phyloP scores from a whole-genome alignment of 495 filamentous ascomycete genomes.

The Aspergillus sclerotiicarbonarius region DNA sequence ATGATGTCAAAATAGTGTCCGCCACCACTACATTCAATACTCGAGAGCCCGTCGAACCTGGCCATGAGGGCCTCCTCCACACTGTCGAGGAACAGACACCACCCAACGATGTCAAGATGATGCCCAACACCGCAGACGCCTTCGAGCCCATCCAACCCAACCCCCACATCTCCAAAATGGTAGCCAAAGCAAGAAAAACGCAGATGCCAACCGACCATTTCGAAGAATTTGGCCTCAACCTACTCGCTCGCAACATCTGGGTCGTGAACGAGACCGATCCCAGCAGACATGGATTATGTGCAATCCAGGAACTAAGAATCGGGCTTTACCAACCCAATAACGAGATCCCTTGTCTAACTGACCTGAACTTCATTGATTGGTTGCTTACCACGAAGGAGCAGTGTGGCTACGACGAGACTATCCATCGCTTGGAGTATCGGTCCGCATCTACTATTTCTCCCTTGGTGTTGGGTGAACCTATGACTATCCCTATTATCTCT shows the following conservation, averaged over 20 bases:
- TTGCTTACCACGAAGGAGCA: background rate
- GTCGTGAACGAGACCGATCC: background rate
- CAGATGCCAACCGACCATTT: background rate
- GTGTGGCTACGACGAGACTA: background rate
- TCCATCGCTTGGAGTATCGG: background rate
- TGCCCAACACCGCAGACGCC: too few relatives aligned
- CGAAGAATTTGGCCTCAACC: background rate
- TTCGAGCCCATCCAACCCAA: too few relatives aligned
- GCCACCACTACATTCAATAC: background rate
- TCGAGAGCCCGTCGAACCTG: background rate
- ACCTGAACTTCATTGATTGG: background rate
- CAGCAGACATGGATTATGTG: background rate
- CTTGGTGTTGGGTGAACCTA: background rate
- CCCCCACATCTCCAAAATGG: too few relatives aligned
- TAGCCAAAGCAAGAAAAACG: too few relatives aligned
- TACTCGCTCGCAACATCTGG: background rate
- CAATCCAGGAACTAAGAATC: background rate
- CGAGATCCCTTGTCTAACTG: background rate
- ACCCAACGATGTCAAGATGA: too few relatives aligned
- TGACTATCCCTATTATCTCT: background rate
- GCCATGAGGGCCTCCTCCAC: background rate
- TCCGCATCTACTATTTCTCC: background rate
- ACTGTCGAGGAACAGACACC: too few relatives aligned
- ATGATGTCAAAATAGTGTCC: background rate
- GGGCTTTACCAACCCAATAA: background rate